Conservation (phyloP, 331 rosid species). For the Acacia pycnantha region DNA sequence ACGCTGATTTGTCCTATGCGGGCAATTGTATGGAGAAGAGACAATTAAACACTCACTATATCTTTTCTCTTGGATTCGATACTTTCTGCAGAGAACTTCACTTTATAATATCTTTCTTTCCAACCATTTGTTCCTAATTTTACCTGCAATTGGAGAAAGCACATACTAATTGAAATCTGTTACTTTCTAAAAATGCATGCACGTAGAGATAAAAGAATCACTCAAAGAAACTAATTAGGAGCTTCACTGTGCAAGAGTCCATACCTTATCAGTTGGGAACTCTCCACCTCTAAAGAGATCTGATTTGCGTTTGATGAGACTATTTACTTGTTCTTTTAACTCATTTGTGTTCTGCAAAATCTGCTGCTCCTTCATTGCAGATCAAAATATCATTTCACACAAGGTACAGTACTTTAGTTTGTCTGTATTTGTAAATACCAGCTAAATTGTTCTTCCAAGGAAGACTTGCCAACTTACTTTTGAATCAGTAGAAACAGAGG, state of each 20-base stretch:
- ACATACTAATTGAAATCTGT: neutral
- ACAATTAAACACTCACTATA: slow-evolving; percentile 36
- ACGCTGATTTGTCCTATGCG: too few relatives aligned
- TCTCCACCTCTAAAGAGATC: slow-evolving; percentile 44
- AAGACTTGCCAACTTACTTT: slow-evolving; percentile 14
- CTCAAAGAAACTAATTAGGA: too few relatives aligned
- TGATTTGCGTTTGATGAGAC: slow-evolving; percentile 15
- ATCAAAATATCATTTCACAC: neutral
- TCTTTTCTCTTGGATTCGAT: slow-evolving; percentile 41
- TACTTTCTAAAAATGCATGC: neutral
- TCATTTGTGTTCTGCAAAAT: slow-evolving; percentile 45
- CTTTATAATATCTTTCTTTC: slow-evolving; percentile 52
- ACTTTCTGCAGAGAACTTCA: slow-evolving; percentile 47
- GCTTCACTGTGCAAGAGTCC: too few relatives aligned
- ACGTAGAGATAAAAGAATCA: neutral
- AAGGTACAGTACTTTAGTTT: neutral
- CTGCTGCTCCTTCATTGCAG: slow-evolving; percentile 30
- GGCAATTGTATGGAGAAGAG: neutral
- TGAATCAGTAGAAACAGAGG: neutral
- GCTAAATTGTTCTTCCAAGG: neutral
- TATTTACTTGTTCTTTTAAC: slow-evolving; percentile 23
- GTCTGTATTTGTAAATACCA: neutral
- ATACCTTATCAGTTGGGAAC: slow-evolving; percentile 40
- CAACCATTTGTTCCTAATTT: slow-evolving; percentile 34
- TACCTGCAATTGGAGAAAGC: slow-evolving; percentile 30